Evolutionary conservation across 495 filamentous ascomycete genomes (phyloP).

Genomic region (Trichoderma parareesei): DNA sequence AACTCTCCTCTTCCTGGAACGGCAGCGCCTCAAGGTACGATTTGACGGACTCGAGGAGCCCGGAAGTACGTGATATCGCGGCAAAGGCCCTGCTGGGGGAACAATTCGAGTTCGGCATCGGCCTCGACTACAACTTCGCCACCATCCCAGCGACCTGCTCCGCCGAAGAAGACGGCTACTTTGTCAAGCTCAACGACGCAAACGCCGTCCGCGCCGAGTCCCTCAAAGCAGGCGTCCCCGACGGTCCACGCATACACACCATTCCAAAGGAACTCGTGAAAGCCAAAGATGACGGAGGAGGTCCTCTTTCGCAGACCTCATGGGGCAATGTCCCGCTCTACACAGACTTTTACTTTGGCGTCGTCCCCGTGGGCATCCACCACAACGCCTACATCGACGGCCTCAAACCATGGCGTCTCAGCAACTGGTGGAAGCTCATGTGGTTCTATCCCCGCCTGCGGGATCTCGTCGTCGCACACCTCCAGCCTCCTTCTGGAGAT

Average conservation of each 20-base stretch:
- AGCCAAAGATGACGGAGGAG: not conserved
- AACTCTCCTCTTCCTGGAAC: conserved; percentile 3
- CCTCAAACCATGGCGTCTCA: conserved; percentile 2
- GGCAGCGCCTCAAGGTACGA: not conserved
- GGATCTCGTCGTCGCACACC: not conserved
- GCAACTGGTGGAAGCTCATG: conserved; percentile 2
- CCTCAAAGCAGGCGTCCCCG: conserved; percentile 6
- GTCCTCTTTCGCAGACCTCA: not conserved
- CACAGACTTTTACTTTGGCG: conserved; percentile 9
- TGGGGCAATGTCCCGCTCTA: conserved; percentile 10
- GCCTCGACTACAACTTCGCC: conserved; percentile 10
- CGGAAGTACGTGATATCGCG: not conserved
- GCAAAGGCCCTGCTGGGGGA: not conserved
- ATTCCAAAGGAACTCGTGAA: not conserved
- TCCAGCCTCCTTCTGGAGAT: not conserved
- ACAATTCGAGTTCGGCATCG: conserved; percentile 10
- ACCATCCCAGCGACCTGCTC: conserved; percentile 13
- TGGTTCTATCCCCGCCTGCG: conserved; percentile 10
- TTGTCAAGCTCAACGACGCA: conserved; percentile 4
- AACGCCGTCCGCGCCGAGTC: not conserved
- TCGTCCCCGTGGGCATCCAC: conserved; percentile 11
- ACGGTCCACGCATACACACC: not conserved
- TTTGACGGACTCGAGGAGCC: not conserved
- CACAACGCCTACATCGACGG: conserved; percentile 11
- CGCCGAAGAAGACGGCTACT: conserved; percentile 10